These are phyloP conservation scores for Actinomortierella ambigua DNA, from an alignment of 371 early-diverging fungal genomes.

Conservation along the genomic window DNA sequence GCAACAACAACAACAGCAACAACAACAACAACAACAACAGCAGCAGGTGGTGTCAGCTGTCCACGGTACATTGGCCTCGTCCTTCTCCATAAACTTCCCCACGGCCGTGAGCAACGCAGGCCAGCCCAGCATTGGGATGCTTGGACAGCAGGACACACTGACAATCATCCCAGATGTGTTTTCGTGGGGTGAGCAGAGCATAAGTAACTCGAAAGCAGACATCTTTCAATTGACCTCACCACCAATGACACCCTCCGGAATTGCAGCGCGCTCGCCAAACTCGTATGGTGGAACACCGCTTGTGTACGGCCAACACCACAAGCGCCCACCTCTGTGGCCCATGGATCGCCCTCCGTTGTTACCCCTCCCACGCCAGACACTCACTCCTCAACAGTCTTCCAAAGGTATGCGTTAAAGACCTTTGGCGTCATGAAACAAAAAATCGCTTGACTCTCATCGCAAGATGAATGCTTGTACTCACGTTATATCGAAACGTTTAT, in stretches of 20 bases:
- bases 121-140: slow-evolving; percentile 8
- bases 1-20: slow-evolving; percentile 12
- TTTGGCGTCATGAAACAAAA: neutral
- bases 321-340: slow-evolving; percentile 41
- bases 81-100: slow-evolving; percentile 25
- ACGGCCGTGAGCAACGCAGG: neutral
- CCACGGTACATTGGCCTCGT: slow-evolving; percentile 8
- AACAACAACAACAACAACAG: slow-evolving; percentile 30
- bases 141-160: slow-evolving; percentile 10
- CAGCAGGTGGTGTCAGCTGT: slow-evolving; percentile 5
- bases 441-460: neutral
- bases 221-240: slow-evolving; percentile 39
- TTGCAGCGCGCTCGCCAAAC: slow-evolving; percentile 31
- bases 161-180: slow-evolving; percentile 19
- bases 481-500: neutral
- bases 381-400: slow-evolving; percentile 30
- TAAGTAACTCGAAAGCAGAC: slow-evolving; percentile 12
- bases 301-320: slow-evolving; percentile 7
- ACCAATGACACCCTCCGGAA: slow-evolving; percentile 37
- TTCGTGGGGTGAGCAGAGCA: slow-evolving; percentile 30
- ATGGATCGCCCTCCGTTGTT: slow-evolving; percentile 32
- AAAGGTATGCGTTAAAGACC: slow-evolving; percentile 25
- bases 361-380: slow-evolving; percentile 39
- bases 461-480: neutral
- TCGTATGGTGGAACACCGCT: slow-evolving; percentile 18